Percentiles rank a stretch among this genome's conserved stretches.
Evolutionary conservation across 208 protist species (phyloP).

Genomic region (Crithidia brevicula): DNA sequence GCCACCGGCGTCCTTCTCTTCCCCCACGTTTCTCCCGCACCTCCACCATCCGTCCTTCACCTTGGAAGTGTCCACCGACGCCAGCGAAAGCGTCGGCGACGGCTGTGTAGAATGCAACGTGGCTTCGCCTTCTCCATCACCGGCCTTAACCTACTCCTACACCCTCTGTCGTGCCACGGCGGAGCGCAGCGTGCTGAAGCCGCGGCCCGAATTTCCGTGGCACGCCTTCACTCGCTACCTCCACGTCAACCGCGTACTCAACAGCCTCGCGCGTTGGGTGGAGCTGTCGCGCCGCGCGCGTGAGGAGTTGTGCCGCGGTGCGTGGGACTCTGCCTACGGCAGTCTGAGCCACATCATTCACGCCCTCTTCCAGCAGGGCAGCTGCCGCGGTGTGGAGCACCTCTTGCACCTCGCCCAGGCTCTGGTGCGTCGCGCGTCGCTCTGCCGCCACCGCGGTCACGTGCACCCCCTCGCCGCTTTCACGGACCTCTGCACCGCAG

Average conservation of each 20-base stretch:
- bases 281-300: slow-evolving; percentile 16
- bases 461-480: slow-evolving; percentile 25
- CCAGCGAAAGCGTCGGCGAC: no score
- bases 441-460: slow-evolving; percentile 30
- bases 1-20: not conserved
- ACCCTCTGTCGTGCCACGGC: slow-evolving; percentile 32
- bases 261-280: slow-evolving; percentile 14
- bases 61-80: slow-evolving; percentile 9
- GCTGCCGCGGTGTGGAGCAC: slow-evolving; percentile 35
- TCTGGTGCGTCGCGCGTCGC: slow-evolving; percentile 29
- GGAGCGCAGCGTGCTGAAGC: slow-evolving; percentile 19
- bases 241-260: slow-evolving; percentile 34
- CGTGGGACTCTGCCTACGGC: slow-evolving; percentile 25
- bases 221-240: slow-evolving; percentile 29
- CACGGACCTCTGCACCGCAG: slow-evolving; percentile 22
- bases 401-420: slow-evolving; percentile 20
- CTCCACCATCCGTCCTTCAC: slow-evolving; percentile 7
- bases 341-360: slow-evolving; percentile 33
- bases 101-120: no score
- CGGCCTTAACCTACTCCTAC: not conserved
- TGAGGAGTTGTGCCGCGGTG: slow-evolving; percentile 20
- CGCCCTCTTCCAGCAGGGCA: slow-evolving; percentile 31
- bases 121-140: not conserved
- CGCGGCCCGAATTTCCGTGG: slow-evolving; percentile 25
- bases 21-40: not conserved